These are phyloP conservation scores for Eugenia klotzschiana DNA, from an alignment of 441 rosid species.

Conservation along the genomic window DNA sequence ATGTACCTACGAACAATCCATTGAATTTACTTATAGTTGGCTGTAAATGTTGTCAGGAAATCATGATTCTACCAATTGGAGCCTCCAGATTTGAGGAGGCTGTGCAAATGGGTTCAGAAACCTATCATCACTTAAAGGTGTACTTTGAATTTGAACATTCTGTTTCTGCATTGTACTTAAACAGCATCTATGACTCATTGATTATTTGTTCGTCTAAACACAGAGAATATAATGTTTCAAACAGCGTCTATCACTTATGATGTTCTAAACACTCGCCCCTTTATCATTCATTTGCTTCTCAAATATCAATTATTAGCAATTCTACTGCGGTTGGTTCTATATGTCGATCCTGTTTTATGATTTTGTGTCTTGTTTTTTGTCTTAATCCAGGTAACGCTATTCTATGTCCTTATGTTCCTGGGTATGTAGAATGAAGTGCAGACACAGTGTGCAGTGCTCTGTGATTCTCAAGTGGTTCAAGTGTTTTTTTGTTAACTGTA, in stretches of 20 bases:
- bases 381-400: not conserved
- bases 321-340: not conserved
- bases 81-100: conserved; percentile 93
- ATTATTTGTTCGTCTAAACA: not conserved
- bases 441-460: too few relatives aligned
- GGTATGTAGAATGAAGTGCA: not conserved
- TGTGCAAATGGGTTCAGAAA: conserved; percentile 85
- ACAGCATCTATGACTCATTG: not conserved
- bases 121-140: conserved; percentile 94
- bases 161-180: not conserved
- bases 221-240: not conserved
- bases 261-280: not conserved
- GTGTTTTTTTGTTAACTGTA: too few relatives aligned
- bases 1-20: not conserved
- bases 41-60: conserved; percentile 36
- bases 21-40: not conserved
- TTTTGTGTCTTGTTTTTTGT: not conserved
- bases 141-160: not conserved
- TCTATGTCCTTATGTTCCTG: not conserved
- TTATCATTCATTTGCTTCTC: not conserved
- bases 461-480: too few relatives aligned
- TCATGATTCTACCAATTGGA: conserved; percentile 84
- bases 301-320: not conserved
- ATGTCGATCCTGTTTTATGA: not conserved
- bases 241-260: not conserved